Percentiles rank a stretch among this genome's conserved stretches.
Conservation (phyloP, 2,329 filamentous ascomycete species). For the Aureobasidium sp. region DNA sequence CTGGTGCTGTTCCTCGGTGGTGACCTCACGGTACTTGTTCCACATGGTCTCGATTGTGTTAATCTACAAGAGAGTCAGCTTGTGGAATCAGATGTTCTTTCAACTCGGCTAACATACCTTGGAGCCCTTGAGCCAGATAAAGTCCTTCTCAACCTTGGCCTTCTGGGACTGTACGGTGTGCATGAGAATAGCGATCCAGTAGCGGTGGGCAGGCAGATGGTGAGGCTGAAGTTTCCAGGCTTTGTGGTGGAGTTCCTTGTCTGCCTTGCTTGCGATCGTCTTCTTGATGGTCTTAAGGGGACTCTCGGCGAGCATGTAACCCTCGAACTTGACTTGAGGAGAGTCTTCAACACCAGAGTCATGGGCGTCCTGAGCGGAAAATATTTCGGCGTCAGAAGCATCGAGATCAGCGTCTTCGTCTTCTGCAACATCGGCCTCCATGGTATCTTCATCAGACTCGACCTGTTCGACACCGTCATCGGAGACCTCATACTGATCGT, state of each 20-base stretch:
- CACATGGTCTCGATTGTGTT: conserved; percentile 26
- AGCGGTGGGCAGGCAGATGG: conserved; percentile 20
- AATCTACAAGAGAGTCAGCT: not conserved
- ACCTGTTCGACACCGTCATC: not conserved
- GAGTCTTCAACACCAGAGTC: not conserved
- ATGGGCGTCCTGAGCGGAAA: not conserved
- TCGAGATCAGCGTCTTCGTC: not conserved
- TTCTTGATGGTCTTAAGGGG: not conserved
- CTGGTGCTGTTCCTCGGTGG: conserved; percentile 16
- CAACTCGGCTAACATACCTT: not conserved
- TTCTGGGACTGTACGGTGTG: conserved; percentile 11
- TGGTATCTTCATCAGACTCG: not conserved
- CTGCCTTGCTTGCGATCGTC: conserved; percentile 2
- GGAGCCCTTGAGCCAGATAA: conserved; percentile 27
- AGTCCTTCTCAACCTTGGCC: conserved; percentile 18
- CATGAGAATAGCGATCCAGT: conserved; percentile 26
- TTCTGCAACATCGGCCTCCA: not conserved
- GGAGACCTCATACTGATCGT: conserved; percentile 6
- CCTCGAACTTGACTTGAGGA: not conserved
- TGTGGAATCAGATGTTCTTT: not conserved
- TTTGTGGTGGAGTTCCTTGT: conserved; percentile 20
- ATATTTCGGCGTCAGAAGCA: not conserved
- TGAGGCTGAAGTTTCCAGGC: conserved; percentile 16
- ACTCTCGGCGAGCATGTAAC: not conserved
- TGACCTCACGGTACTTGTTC: conserved; percentile 17